Percentiles rank a stretch among this genome's conserved stretches.
phyloP scores from a whole-genome alignment of 148 eudicot species.

The Cornus kousa region DNA sequence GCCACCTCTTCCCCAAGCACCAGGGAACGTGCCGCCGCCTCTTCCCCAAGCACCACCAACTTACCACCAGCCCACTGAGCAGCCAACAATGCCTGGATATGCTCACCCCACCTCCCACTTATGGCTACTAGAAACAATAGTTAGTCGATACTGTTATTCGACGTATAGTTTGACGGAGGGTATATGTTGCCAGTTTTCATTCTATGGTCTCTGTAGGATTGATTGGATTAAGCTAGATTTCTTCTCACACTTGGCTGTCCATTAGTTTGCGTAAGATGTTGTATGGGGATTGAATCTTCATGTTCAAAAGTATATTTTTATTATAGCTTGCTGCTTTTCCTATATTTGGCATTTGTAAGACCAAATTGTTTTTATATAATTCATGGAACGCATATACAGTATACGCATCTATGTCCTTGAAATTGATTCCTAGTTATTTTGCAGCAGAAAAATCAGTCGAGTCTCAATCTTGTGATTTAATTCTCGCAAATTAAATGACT shows the following conservation, averaged over 20 bases:
- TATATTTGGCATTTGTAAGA: not conserved
- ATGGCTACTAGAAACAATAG: conserved; percentile 12
- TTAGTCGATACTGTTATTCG: not conserved
- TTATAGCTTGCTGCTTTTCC: not conserved
- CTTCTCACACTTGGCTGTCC: not conserved
- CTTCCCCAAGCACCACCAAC: conserved; percentile 38
- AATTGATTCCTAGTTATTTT: no score
- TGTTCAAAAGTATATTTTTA: not conserved
- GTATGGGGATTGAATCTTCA: not conserved
- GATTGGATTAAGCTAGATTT: not conserved
- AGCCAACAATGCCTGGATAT: conserved; percentile 47
- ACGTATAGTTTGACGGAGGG: not conserved
- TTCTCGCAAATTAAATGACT: no score
- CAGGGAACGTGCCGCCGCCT: conserved; percentile 33
- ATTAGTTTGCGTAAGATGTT: not conserved
- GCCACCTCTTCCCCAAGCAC: conserved; percentile 47
- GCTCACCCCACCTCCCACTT: conserved; percentile 36
- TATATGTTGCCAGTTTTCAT: not conserved
- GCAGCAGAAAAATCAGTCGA: no score
- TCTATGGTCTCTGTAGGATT: not conserved
- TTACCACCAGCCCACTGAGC: conserved; percentile 59
- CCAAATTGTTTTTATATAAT: not conserved
- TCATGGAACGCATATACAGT: no score
- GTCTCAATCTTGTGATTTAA: no score
- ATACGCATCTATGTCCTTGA: no score